A percentile compares a stretch with the other conserved stretches of the same genome.
Evolutionary conservation across 2,329 filamentous ascomycete genomes (phyloP).

Genomic region (Huntiella decipiens): DNA sequence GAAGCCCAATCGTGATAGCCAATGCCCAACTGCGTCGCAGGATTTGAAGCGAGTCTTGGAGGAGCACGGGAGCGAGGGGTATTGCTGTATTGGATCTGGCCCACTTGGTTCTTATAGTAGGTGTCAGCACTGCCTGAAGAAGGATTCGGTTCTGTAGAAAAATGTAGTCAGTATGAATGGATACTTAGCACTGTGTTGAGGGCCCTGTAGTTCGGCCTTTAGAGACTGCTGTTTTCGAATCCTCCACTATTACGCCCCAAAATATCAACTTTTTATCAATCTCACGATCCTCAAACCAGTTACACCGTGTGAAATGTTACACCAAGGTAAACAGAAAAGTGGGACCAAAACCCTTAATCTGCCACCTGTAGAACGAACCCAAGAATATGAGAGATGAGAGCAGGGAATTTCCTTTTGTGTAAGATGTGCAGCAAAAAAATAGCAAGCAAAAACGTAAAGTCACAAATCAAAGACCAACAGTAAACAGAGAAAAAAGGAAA

Average conservation of each 20-base stretch:
- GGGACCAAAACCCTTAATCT: neutral
- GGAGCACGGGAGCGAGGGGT: neutral
- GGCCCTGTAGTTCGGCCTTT: too few species aligned
- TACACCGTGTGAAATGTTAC: neutral
- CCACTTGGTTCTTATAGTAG: neutral
- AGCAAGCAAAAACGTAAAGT: neutral
- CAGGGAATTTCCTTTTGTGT: slow-evolving; percentile 2
- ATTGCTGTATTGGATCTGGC: neutral
- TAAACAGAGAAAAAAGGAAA: slow-evolving; percentile 3
- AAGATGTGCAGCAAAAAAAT: too few species aligned
- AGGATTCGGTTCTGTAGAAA: neutral
- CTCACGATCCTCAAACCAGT: too few species aligned
- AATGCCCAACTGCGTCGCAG: too few species aligned
- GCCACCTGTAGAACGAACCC: neutral
- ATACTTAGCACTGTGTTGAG: too few species aligned
- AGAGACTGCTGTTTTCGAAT: too few species aligned
- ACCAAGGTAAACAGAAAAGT: slow-evolving; percentile 1
- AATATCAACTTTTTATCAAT: too few species aligned
- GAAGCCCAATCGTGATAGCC: too few species aligned
- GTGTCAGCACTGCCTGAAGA: neutral
- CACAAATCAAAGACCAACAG: neutral
- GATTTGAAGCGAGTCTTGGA: neutral
- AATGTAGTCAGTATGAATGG: too few species aligned
- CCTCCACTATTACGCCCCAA: too few species aligned
- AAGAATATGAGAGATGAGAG: neutral